phyloP scores from a whole-genome alignment of 805 yeast species.

The Yarrowia sp. region DNA sequence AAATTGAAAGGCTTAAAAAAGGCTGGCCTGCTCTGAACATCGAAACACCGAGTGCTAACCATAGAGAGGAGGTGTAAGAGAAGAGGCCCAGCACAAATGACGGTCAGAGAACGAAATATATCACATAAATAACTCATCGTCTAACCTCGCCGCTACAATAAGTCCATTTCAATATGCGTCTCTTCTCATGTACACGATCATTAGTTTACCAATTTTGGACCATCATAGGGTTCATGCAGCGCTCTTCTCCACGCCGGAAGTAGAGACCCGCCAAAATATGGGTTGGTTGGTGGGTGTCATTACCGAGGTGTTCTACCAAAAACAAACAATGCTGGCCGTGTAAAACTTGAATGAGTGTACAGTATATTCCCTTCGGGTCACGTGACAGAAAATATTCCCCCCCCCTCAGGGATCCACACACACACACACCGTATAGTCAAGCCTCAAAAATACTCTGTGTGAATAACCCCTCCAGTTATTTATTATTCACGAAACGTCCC shows the following conservation, averaged over 20 bases:
- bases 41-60: neutral
- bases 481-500: neutral
- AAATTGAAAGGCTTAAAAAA: neutral
- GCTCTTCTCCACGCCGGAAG: slow-evolving; percentile 2
- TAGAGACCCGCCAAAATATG: neutral
- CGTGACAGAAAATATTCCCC: neutral
- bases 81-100: too few species aligned
- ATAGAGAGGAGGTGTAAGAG: neutral
- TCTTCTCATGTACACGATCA: neutral
- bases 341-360: neutral
- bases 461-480: neutral
- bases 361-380: too few species aligned
- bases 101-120: too few species aligned
- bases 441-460: neutral
- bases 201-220: slow-evolving; percentile 7
- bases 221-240: slow-evolving; percentile 3
- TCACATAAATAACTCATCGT: too few species aligned
- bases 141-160: too few species aligned
- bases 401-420: neutral
- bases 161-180: too few species aligned
- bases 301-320: slow-evolving; percentile 2
- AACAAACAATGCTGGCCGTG: neutral
- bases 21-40: neutral
- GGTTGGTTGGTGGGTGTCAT: neutral
- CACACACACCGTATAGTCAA: neutral